These are phyloP conservation scores for Globisporangium irregulare DNA, from an alignment of 352 stramenopile genomes.

Conservation along the genomic window DNA sequence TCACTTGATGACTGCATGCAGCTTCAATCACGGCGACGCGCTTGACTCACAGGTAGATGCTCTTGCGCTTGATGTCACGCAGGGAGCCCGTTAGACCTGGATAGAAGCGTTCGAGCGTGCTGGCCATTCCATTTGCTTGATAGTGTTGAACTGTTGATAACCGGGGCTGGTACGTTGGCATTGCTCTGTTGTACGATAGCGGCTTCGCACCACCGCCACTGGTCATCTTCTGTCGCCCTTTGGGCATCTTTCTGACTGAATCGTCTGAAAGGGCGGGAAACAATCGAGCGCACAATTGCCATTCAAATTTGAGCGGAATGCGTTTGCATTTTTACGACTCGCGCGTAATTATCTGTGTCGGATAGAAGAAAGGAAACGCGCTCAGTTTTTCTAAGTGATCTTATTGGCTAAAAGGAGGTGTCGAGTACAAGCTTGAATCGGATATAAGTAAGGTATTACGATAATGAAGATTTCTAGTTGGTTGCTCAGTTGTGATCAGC, in stretches of 20 bases:
- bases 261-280: not conserved
- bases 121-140: not conserved
- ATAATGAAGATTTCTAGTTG: too few species aligned
- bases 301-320: not conserved
- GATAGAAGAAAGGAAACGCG: not conserved
- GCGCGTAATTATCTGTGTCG: not conserved
- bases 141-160: not conserved
- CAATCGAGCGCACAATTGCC: not conserved
- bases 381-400: too few species aligned
- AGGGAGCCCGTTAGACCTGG: not conserved
- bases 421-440: too few species aligned
- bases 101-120: not conserved
- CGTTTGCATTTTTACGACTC: not conserved
- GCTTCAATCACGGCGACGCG: not conserved
- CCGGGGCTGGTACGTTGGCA: not conserved
- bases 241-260: constrained; percentile 1
- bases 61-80: not conserved
- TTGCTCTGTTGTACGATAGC: not conserved
- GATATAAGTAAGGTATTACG: not conserved
- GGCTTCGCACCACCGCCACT: not conserved
- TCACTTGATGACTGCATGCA: not conserved
- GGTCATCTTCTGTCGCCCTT: not conserved
- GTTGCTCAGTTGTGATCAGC: too few species aligned
- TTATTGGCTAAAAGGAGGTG: too few species aligned
- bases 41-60: not conserved